Conservation (phyloP, 2,329 filamentous ascomycete genomes). For the Rhexocercosporidium sp. region DNA sequence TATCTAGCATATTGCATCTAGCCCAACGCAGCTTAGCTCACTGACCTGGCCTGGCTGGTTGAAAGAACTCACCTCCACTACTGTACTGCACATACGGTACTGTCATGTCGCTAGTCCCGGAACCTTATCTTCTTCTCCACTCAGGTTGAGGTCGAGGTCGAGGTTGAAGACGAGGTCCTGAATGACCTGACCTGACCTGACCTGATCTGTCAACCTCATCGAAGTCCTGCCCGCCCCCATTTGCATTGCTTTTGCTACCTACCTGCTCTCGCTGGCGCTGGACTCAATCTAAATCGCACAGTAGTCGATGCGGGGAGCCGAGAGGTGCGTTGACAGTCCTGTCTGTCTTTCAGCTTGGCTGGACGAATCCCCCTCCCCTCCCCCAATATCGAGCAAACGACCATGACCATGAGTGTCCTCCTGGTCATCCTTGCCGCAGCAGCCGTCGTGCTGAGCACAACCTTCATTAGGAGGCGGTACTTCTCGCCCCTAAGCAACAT, state of each 20-base stretch:
- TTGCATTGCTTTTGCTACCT: background rate
- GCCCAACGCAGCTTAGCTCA: no score
- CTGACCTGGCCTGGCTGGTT: no score
- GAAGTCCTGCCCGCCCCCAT: no score
- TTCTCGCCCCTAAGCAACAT: conserved; percentile 39
- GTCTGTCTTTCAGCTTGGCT: background rate
- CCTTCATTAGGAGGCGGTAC: conserved; percentile 13
- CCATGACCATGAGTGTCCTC: conserved; percentile 10
- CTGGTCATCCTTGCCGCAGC: conserved; percentile 5
- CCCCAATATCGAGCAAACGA: no score
- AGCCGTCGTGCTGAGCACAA: background rate
- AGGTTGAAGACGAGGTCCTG: background rate
- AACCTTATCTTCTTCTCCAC: background rate
- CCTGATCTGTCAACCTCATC: background rate
- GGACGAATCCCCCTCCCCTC: background rate
- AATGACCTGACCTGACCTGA: background rate
- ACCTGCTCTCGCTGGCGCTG: background rate
- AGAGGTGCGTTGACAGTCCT: background rate
- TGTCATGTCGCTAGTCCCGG: background rate
- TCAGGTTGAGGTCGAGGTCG: no score
- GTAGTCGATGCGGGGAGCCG: background rate
- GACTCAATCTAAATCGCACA: background rate
- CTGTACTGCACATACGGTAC: no score
- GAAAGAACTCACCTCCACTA: background rate
- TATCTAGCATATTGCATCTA: no score